Evolutionary conservation across 208 protist genomes (phyloP).

Genomic region (Acanthamoeba quina): DNA sequence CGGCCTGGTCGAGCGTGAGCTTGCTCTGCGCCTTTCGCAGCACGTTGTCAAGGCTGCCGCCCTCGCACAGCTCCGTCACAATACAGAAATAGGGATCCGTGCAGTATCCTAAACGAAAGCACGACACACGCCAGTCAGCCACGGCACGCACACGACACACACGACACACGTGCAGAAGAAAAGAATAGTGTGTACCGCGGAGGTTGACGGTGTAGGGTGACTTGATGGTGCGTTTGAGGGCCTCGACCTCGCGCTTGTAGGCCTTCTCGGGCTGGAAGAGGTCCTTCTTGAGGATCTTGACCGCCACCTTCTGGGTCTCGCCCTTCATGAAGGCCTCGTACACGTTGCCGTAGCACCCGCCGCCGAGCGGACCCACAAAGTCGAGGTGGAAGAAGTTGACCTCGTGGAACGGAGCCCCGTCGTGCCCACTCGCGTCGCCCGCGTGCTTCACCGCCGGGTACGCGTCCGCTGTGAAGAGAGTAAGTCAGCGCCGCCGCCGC

Average conservation of each 20-base stretch:
- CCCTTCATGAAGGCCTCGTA: conserved; percentile 56
- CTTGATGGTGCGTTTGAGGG: conserved; percentile 61
- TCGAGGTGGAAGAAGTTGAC: conserved; percentile 55
- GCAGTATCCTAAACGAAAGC: neutral
- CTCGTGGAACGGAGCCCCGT: neutral
- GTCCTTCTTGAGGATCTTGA: conserved; percentile 44
- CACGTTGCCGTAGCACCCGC: conserved; percentile 56
- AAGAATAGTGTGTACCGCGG: neutral
- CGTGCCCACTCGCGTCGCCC: neutral
- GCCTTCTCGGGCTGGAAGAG: conserved; percentile 62
- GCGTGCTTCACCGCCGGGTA: neutral
- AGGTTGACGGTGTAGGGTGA: conserved; percentile 52
- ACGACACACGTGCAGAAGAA: too few relatives aligned
- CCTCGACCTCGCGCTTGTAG: conserved; percentile 48
- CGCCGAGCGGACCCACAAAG: conserved; percentile 49
- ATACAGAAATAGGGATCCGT: conserved; percentile 62
- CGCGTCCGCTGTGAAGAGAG: neutral
- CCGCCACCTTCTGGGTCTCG: conserved; percentile 22
- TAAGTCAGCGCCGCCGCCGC: too few relatives aligned
- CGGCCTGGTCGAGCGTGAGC: conserved; percentile 40
- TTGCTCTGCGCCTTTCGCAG: neutral
- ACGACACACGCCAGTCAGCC: neutral
- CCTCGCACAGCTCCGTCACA: conserved; percentile 64
- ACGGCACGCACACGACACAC: neutral
- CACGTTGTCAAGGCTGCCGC: conserved; percentile 54